These are phyloP conservation scores for Xylaria intraflava DNA, from an alignment of 495 filamentous ascomycete species.

Conservation along the genomic window DNA sequence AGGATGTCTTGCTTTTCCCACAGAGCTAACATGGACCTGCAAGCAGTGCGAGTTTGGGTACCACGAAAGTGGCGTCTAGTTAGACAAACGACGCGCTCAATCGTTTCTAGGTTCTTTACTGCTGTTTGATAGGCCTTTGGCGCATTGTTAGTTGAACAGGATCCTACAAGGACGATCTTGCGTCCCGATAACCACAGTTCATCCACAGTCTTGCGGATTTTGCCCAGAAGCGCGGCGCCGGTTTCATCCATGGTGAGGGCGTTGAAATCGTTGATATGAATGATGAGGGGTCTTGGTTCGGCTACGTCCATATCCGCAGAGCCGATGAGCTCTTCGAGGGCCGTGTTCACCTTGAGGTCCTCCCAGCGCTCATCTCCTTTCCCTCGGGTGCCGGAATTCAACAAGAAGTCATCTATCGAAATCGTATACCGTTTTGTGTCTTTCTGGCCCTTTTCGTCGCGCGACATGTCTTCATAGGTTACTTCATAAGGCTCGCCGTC, in stretches of 20 bases:
- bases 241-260: constrained; percentile 59
- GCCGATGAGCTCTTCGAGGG: constrained; percentile 32
- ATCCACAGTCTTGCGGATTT: constrained; percentile 64
- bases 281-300: constrained; percentile 43
- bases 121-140: constrained; percentile 25
- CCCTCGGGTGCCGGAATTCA: constrained; percentile 11
- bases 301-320: constrained; percentile 23
- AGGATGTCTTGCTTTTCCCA: constrained; percentile 27
- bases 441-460: constrained; percentile 14
- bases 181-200: constrained; percentile 61
- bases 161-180: constrained; percentile 68
- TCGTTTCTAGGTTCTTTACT: constrained; percentile 23
- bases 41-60: not conserved
- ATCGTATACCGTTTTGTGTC: constrained; percentile 16
- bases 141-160: constrained; percentile 37
- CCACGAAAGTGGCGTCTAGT: constrained; percentile 1
- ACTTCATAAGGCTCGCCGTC: not conserved
- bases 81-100: constrained; percentile 15
- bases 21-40: not conserved
- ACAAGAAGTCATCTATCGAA: constrained; percentile 21
- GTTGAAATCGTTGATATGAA: constrained; percentile 75
- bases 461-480: constrained; percentile 8
- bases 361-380: constrained; percentile 35
- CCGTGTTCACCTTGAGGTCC: constrained; percentile 36
- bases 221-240: constrained; percentile 53